Conservation (phyloP, 805 yeast species). For the Saccharomyces eubayanus region DNA sequence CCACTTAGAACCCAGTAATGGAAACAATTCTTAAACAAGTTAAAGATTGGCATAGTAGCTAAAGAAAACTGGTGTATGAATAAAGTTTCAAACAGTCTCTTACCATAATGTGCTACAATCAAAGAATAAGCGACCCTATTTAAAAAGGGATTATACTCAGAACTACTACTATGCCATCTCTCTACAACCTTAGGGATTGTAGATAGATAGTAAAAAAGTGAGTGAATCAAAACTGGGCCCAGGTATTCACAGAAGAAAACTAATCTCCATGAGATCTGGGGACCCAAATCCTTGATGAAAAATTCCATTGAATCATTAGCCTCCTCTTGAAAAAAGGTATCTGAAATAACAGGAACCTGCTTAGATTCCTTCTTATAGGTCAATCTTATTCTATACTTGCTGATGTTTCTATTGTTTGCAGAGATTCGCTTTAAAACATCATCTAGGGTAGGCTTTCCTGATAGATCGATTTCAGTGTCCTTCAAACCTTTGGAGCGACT, state of each 20-base stretch:
- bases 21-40: slow-evolving; percentile 77
- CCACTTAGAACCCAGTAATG: slow-evolving; percentile 96
- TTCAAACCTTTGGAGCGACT: slow-evolving; percentile 55
- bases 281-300: slow-evolving; percentile 81
- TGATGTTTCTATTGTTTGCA: slow-evolving; percentile 34
- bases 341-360: slow-evolving; percentile 25
- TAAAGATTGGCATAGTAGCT: slow-evolving; percentile 86
- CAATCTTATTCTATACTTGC: slow-evolving; percentile 48
- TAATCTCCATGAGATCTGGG: slow-evolving; percentile 84
- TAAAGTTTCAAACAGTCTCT: slow-evolving; percentile 82
- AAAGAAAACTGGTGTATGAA: slow-evolving; percentile 79
- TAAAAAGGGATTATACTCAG: slow-evolving; percentile 16
- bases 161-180: slow-evolving; percentile 7
- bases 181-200: slow-evolving; percentile 6
- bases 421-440: slow-evolving; percentile 40
- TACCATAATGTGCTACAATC: slow-evolving; percentile 66
- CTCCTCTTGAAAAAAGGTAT: slow-evolving; percentile 27
- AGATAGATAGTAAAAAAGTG: slow-evolving; percentile 47
- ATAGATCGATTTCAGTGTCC: slow-evolving; percentile 32
- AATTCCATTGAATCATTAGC: slow-evolving; percentile 36
- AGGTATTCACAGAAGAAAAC: slow-evolving; percentile 84
- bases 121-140: slow-evolving; percentile 34
- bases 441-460: slow-evolving; percentile 35
- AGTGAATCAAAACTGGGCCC: slow-evolving; percentile 82
- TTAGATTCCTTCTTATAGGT: slow-evolving; percentile 34